phyloP scores from a whole-genome alignment of 2,329 filamentous ascomycete genomes.

The Didymella arachidicola region DNA sequence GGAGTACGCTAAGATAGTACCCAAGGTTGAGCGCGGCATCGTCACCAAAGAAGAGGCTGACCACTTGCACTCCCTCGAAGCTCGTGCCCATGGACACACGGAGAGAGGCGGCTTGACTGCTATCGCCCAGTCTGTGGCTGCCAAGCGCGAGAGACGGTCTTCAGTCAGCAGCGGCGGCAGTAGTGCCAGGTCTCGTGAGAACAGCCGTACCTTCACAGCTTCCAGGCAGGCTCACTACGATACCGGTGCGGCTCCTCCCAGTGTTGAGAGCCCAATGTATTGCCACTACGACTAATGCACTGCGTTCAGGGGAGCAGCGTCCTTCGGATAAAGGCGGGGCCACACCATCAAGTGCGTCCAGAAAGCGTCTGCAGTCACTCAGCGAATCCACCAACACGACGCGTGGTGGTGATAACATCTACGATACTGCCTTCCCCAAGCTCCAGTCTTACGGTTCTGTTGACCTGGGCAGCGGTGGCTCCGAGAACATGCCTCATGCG shows the following conservation, averaged over 20 bases:
- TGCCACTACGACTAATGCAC: slow-evolving; percentile 41
- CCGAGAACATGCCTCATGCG: slow-evolving; percentile 5
- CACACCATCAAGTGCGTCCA: slow-evolving; percentile 17
- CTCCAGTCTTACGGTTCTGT: slow-evolving; percentile 2
- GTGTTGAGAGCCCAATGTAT: slow-evolving; percentile 43
- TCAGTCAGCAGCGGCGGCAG: slow-evolving; percentile 26
- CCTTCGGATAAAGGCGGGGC: slow-evolving; percentile 32
- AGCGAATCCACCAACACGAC: slow-evolving; percentile 26
- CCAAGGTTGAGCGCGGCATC: slow-evolving; percentile 43
- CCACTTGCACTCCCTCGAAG: slow-evolving; percentile 53
- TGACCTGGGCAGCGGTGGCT: neutral
- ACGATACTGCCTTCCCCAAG: neutral
- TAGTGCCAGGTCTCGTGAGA: slow-evolving; percentile 20
- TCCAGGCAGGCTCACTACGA: slow-evolving; percentile 42
- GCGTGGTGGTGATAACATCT: neutral
- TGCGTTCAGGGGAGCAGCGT: slow-evolving; percentile 43
- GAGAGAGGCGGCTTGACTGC: slow-evolving; percentile 50
- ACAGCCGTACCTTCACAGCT: slow-evolving; percentile 26
- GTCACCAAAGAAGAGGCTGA: slow-evolving; percentile 53
- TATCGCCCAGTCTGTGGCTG: slow-evolving; percentile 51
- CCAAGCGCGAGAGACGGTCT: slow-evolving; percentile 36
- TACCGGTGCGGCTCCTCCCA: slow-evolving; percentile 43
- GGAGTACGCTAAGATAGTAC: slow-evolving; percentile 43
- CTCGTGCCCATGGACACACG: slow-evolving; percentile 47
- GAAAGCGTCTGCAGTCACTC: slow-evolving; percentile 24